phyloP scores from a whole-genome alignment of 169 alveolate genomes.

The Perkinsus chesapeaki region DNA sequence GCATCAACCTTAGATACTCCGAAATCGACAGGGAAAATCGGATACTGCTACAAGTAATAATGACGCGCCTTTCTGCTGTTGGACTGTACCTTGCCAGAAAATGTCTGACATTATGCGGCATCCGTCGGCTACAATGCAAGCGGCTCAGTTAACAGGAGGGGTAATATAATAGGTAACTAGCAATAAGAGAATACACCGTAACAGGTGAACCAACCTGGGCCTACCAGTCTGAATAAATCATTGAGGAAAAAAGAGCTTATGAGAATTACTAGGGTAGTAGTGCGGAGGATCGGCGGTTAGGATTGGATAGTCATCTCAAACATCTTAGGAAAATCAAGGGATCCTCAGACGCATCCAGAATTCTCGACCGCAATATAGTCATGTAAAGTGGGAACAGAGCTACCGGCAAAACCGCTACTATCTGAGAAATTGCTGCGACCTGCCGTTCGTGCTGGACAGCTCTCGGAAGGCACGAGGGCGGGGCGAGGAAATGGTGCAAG shows the following conservation, averaged over 20 bases:
- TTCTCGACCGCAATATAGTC: conserved; percentile 9
- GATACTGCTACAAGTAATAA: neutral
- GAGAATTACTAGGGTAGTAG: neutral
- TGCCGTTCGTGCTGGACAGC: conserved; percentile 5
- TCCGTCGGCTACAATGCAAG: neutral
- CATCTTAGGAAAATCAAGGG: conserved; percentile 5
- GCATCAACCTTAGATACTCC: neutral
- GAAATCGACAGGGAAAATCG: conserved; percentile 16
- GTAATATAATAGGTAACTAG: neutral
- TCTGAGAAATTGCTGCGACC: conserved; percentile 12
- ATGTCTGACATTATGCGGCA: conserved; percentile 14
- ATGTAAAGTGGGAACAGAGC: conserved; percentile 11
- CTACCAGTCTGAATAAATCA: neutral
- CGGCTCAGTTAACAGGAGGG: neutral
- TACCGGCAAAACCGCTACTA: conserved; percentile 6
- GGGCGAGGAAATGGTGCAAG: neutral
- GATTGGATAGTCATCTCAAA: neutral
- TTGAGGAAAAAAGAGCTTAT: neutral
- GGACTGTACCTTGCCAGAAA: neutral
- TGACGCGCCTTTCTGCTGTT: neutral
- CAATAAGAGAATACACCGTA: neutral
- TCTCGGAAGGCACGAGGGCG: neutral
- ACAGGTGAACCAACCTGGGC: neutral
- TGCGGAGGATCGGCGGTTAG: neutral
- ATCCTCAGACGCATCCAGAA: conserved; percentile 3